These are phyloP conservation scores for Aspergillus bombycis DNA, from an alignment of 2,329 filamentous ascomycete genomes.

Conservation along the genomic window DNA sequence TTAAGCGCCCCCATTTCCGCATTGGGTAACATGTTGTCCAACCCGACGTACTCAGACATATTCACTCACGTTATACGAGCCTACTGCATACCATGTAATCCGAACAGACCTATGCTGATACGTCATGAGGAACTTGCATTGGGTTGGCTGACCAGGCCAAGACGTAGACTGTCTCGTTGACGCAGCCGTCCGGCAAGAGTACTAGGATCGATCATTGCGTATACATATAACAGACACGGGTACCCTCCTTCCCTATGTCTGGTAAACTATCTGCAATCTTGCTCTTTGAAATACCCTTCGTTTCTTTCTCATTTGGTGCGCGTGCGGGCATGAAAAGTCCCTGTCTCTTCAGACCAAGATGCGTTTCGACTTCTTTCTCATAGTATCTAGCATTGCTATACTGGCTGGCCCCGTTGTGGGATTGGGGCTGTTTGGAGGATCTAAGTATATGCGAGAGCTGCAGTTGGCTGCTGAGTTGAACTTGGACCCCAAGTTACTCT, in stretches of 20 bases:
- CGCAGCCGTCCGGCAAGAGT: not conserved
- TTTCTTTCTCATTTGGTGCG: not conserved
- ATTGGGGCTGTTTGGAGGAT: slow-evolving; percentile 16
- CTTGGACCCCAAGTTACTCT: slow-evolving; percentile 20
- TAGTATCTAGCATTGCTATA: slow-evolving; percentile 2
- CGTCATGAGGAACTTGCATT: not conserved
- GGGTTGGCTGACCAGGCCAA: not conserved
- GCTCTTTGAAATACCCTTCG: not conserved
- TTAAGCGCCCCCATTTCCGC: not conserved
- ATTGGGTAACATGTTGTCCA: slow-evolving; percentile 9
- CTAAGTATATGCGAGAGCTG: slow-evolving; percentile 19
- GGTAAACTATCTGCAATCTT: not conserved
- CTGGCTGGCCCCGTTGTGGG: slow-evolving; percentile 18
- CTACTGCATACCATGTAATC: slow-evolving; percentile 17
- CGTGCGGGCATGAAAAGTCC: too few species aligned
- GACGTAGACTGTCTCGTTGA: not conserved
- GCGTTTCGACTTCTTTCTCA: not conserved
- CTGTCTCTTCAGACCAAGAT: slow-evolving; percentile 6
- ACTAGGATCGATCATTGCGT: not conserved
- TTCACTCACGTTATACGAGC: not conserved
- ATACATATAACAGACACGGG: not conserved
- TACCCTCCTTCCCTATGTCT: not conserved
- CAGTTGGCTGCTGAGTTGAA: slow-evolving; percentile 25
- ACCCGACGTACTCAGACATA: not conserved
- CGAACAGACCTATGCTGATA: not conserved